Evolutionary conservation across 805 yeast genomes (phyloP).

Genomic region (Saturnispora ahearnii): DNA sequence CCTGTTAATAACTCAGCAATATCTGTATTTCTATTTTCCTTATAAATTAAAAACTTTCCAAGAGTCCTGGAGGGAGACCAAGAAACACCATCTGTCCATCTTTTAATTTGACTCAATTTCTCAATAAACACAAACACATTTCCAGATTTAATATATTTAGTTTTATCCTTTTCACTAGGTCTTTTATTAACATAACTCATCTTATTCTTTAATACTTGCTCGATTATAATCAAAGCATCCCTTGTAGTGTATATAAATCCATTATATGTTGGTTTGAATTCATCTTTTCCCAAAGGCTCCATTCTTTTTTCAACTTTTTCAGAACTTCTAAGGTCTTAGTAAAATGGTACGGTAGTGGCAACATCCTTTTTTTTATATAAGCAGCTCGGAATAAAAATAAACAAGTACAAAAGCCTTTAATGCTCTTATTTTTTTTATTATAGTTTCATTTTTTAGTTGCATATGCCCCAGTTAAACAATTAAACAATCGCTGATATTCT

Average conservation of each 20-base stretch:
- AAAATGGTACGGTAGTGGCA: too few relatives aligned
- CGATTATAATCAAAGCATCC: slow-evolving; percentile 76
- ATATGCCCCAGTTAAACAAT: too few relatives aligned
- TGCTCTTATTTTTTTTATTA: too few relatives aligned
- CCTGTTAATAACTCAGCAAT: background rate
- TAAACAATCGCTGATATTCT: too few relatives aligned
- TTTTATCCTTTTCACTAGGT: slow-evolving; percentile 73
- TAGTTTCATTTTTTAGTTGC: too few relatives aligned
- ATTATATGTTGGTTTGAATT: slow-evolving; percentile 43
- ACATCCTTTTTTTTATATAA: too few relatives aligned
- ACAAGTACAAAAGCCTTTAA: too few relatives aligned
- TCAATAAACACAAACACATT: slow-evolving; percentile 80
- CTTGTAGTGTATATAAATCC: slow-evolving; percentile 77
- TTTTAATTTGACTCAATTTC: slow-evolving; percentile 69
- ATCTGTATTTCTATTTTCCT: slow-evolving; percentile 43
- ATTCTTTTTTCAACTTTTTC: too few relatives aligned
- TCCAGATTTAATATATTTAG: slow-evolving; percentile 60
- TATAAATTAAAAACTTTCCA: slow-evolving; percentile 76
- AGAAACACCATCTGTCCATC: slow-evolving; percentile 96
- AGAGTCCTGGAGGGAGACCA: slow-evolving; percentile 91
- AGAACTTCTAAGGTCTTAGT: too few relatives aligned
- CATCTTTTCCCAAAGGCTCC: too few relatives aligned
- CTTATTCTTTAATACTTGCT: slow-evolving; percentile 59
- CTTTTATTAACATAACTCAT: slow-evolving; percentile 62
- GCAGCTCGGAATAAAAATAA: too few relatives aligned